Percentiles rank a stretch among this genome's conserved stretches.
phyloP scores from a whole-genome alignment of 2,329 filamentous ascomycete species.

The Thelonectria rubi region DNA sequence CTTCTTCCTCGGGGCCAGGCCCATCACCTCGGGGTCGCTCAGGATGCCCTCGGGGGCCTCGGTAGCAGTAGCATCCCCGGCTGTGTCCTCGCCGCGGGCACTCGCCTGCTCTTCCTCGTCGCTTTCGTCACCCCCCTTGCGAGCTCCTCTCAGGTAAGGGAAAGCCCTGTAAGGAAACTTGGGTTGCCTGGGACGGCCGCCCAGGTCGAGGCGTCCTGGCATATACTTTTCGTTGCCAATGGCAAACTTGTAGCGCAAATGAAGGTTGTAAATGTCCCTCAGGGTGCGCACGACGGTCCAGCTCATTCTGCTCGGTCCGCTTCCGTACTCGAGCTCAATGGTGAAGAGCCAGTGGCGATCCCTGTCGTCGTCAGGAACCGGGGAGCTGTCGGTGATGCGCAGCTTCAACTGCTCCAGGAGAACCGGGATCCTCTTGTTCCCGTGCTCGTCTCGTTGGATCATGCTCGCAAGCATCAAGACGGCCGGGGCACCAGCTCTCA shows the following conservation, averaged over 20 bases:
- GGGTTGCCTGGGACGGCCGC: constrained; percentile 80
- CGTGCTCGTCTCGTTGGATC: constrained; percentile 96
- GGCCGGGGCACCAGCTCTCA: constrained; percentile 90
- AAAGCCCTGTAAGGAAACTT: constrained; percentile 90
- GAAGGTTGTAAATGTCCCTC: constrained; percentile 89
- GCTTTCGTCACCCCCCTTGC: constrained; percentile 81
- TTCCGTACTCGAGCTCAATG: constrained; percentile 95
- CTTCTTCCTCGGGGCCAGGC: constrained; percentile 53
- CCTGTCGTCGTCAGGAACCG: constrained; percentile 69
- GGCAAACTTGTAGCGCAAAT: constrained; percentile 91
- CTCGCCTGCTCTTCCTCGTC: constrained; percentile 72
- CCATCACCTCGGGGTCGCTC: constrained; percentile 47
- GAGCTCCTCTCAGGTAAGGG: constrained; percentile 84
- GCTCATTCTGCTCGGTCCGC: constrained; percentile 93
- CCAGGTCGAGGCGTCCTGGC: constrained; percentile 70
- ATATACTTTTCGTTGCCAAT: constrained; percentile 85
- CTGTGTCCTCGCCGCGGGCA: constrained; percentile 54
- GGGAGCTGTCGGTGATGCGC: constrained; percentile 80
- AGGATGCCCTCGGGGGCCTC: constrained; percentile 64
- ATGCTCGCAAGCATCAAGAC: constrained; percentile 95
- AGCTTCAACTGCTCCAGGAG: constrained; percentile 95
- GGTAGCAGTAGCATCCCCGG: constrained; percentile 64
- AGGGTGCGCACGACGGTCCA: constrained; percentile 92
- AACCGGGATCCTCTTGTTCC: constrained; percentile 93
- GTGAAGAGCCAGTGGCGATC: constrained; percentile 85